A percentile compares a stretch with the other conserved stretches of the same genome.
These are phyloP conservation scores for Fonsecaea nubica DNA, from an alignment of 2,329 filamentous ascomycete species.

Conservation along the genomic window DNA sequence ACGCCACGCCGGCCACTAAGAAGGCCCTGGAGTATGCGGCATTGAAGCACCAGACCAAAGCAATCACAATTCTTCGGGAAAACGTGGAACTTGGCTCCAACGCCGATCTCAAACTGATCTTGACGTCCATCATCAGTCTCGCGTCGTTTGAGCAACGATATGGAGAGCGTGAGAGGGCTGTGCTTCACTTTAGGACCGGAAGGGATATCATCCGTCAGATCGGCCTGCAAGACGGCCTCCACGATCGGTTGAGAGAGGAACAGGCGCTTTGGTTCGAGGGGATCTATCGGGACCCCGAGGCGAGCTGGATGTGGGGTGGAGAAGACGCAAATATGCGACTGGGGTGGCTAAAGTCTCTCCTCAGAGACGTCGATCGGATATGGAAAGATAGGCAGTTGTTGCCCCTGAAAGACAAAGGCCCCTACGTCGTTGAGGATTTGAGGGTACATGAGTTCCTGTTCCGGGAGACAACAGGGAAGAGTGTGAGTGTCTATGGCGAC, in stretches of 20 bases:
- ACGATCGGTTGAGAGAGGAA: slow-evolving; percentile 30
- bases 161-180: slow-evolving; percentile 22
- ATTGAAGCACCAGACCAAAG: slow-evolving; percentile 30
- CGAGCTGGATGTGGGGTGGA: slow-evolving; percentile 27
- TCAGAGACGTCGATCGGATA: slow-evolving; percentile 27
- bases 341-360: slow-evolving; percentile 24
- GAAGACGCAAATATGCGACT: slow-evolving; percentile 25
- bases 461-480: slow-evolving; percentile 16
- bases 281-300: slow-evolving; percentile 28
- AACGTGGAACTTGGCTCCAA: slow-evolving; percentile 22
- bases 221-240: slow-evolving; percentile 21
- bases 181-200: slow-evolving; percentile 26
- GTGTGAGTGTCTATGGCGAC: slow-evolving; percentile 30
- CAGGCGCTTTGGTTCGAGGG: slow-evolving; percentile 33
- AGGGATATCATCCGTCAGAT: slow-evolving; percentile 27
- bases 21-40: slow-evolving; percentile 26
- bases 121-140: slow-evolving; percentile 27
- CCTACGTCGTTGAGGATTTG: slow-evolving; percentile 10
- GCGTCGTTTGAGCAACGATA: slow-evolving; percentile 33
- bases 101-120: slow-evolving; percentile 26
- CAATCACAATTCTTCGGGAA: slow-evolving; percentile 22
- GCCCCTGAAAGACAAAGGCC: slow-evolving; percentile 6
- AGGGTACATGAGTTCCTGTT: slow-evolving; percentile 28
- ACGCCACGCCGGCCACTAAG: slow-evolving; percentile 7
- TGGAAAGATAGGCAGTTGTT: slow-evolving; percentile 23